Conservation (phyloP, 257 asterid species). For the Perilla frutescens region DNA sequence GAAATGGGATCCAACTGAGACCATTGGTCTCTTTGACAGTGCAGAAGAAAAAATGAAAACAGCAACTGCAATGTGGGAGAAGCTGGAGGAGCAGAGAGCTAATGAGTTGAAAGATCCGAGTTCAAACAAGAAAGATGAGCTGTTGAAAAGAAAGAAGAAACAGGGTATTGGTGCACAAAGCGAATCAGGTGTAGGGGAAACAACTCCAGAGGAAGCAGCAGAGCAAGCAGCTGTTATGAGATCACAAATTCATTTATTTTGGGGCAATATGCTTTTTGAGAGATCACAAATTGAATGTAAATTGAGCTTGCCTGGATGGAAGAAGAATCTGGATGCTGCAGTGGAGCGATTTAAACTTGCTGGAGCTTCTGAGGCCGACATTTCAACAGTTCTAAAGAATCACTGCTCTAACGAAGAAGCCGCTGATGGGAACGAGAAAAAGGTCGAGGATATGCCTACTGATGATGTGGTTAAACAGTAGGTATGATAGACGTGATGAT, state of each 20-base stretch:
- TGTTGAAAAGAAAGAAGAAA: slow-evolving; percentile 65
- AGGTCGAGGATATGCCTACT: slow-evolving; percentile 38
- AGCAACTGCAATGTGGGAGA: slow-evolving; percentile 97
- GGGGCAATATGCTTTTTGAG: slow-evolving; percentile 98
- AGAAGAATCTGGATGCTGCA: slow-evolving; percentile 78
- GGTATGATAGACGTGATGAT: slow-evolving; percentile 26
- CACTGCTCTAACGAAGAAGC: slow-evolving; percentile 78
- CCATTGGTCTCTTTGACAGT: slow-evolving; percentile 71
- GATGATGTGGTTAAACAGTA: slow-evolving; percentile 28
- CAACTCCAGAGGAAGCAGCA: slow-evolving; percentile 74
- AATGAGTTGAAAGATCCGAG: slow-evolving; percentile 68
- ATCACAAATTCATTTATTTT: slow-evolving; percentile 88
- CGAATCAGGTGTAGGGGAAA: slow-evolving; percentile 55
- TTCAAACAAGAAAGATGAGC: slow-evolving; percentile 70
- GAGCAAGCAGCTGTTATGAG: slow-evolving; percentile 94
- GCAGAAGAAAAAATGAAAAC: slow-evolving; percentile 89
- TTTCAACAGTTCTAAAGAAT: slow-evolving; percentile 73
- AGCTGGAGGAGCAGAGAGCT: slow-evolving; percentile 82
- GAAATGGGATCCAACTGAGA: slow-evolving; percentile 85
- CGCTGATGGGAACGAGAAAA: slow-evolving; percentile 43
- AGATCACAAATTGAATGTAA: slow-evolving; percentile 88
- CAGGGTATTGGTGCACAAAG: slow-evolving; percentile 56
- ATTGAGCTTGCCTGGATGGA: slow-evolving; percentile 78
- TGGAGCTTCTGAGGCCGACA: slow-evolving; percentile 93
- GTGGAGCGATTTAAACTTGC: slow-evolving; percentile 85